These are phyloP conservation scores for Russula earlei DNA, from an alignment of 768 basidiomycete species.

Conservation along the genomic window DNA sequence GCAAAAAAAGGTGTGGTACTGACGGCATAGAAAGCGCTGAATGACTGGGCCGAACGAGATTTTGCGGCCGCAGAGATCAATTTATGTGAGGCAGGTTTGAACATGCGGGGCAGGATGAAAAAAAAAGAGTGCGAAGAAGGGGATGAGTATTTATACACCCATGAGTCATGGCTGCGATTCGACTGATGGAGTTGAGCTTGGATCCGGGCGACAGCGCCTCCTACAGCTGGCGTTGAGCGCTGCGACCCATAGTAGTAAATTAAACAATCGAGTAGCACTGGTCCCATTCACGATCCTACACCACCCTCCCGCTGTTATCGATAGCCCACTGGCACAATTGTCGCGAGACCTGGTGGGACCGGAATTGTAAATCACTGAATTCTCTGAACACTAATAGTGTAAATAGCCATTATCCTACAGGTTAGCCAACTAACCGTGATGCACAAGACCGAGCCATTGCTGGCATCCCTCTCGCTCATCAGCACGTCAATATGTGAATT, in stretches of 20 bases:
- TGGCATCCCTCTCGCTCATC: no score
- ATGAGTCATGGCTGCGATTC: slow-evolving; percentile 2
- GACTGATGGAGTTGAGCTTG: not conserved
- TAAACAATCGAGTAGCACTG: not conserved
- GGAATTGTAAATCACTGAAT: no score
- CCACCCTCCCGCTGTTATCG: not conserved
- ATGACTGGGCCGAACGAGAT: slow-evolving; percentile 27
- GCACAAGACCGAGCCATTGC: no score
- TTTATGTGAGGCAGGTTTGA: slow-evolving; percentile 27
- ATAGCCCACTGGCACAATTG: slow-evolving; percentile 4
- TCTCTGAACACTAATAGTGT: no score
- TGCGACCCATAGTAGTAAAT: not conserved
- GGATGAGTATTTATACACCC: not conserved
- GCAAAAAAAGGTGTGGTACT: slow-evolving; percentile 21
- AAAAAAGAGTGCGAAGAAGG: not conserved
- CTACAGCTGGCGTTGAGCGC: not conserved
- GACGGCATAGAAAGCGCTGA: slow-evolving; percentile 50
- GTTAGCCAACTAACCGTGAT: no score
- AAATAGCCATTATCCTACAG: no score
- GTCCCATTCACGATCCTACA: not conserved
- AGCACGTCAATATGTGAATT: slow-evolving; percentile 14
- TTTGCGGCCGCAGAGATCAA: slow-evolving; percentile 20
- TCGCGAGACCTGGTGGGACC: no score
- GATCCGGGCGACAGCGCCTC: not conserved
- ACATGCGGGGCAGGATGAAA: slow-evolving; percentile 9